Percentiles rank a stretch among this genome's conserved stretches.
Evolutionary conservation across 2,329 filamentous ascomycete genomes (phyloP).

Genomic region (Xylariaceae sp.): DNA sequence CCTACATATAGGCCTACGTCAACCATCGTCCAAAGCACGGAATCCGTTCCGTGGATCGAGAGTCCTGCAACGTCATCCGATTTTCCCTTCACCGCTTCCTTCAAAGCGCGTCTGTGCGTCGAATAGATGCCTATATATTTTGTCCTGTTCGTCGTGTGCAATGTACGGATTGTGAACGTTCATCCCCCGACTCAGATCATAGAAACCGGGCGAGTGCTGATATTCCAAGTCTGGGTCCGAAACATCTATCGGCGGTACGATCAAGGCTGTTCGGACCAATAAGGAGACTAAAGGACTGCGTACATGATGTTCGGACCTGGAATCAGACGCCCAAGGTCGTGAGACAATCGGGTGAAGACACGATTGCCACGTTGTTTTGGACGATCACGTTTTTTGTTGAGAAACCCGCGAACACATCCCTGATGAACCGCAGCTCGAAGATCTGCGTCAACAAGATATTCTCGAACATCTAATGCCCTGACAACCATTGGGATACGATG

Average conservation of each 20-base stretch:
- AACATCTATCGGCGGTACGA: background rate
- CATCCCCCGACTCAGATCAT: too few relatives aligned
- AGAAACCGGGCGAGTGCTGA: too few relatives aligned
- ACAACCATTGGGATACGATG: background rate
- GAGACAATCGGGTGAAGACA: background rate
- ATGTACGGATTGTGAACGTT: too few relatives aligned
- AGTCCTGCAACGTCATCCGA: too few relatives aligned
- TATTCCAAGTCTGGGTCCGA: too few relatives aligned
- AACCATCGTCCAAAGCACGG: too few relatives aligned
- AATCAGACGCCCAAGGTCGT: background rate
- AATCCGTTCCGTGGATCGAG: too few relatives aligned
- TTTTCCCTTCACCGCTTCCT: too few relatives aligned
- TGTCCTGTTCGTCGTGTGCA: too few relatives aligned
- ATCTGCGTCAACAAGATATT: background rate
- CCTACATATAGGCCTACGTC: too few relatives aligned
- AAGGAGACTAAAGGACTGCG: background rate
- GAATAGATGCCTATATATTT: too few relatives aligned
- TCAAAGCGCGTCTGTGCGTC: too few relatives aligned
- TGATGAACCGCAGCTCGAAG: background rate
- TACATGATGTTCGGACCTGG: background rate
- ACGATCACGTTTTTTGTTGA: background rate
- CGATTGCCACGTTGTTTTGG: background rate
- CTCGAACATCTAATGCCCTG: background rate
- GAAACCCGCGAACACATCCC: background rate
- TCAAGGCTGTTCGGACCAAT: background rate